Base-by-base conservation (phyloP, 495 filamentous ascomycete species). In the Glarea lozoyensis region DNA sequence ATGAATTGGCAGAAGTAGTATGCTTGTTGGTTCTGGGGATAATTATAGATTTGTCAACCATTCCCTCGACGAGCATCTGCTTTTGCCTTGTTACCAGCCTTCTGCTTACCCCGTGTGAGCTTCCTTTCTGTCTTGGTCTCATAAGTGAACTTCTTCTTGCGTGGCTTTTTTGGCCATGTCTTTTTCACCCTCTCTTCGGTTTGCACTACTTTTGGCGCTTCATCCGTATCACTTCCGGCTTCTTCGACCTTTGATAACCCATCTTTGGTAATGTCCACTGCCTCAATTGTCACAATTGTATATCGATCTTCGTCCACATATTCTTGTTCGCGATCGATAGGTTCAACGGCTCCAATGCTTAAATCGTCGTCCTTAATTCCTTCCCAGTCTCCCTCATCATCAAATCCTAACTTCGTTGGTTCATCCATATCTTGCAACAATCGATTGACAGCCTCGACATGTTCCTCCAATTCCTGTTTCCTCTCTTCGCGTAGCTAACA, bases 291-390 rank as follows among this genome's bases (percentile, higher is more conserved):
- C 21, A 98, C 92, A 2, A 84, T 93, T 13, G 90, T 94, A 56
- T 85, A 93, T 60, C 82, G 84, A 55, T 95, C 90, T 60, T 97
- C 92, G 62, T 98, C 92, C 45, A 95, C 75, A 63, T 94, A 98
- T 62, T 95, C 88, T 41, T 90, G 89, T 55, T 96, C 87, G 51
- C 82, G 78, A 57, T 89, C 78, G 15, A 93, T 60, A 6, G 64
- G 60, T 25, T 63, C 58, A 15, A 53, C 58, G 2, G 58, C 55
- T 3, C 70, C 67, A n/a, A n/a, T n/a, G n/a, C n/a, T n/a, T n/a
- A n/a, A n/a, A 3, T 71, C 69, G 9, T 71, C 62, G 13, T 54
- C 47, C 19, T 46, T 35, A 82, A 78, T 38, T 49, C 67, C 42
- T 81, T 62, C 1, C 82, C 84, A 84, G 52, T 75, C 80, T 9